Evolutionary conservation across 2,329 filamentous ascomycete genomes (phyloP).

Genomic region (Colletotrichum nymphaeae): DNA sequence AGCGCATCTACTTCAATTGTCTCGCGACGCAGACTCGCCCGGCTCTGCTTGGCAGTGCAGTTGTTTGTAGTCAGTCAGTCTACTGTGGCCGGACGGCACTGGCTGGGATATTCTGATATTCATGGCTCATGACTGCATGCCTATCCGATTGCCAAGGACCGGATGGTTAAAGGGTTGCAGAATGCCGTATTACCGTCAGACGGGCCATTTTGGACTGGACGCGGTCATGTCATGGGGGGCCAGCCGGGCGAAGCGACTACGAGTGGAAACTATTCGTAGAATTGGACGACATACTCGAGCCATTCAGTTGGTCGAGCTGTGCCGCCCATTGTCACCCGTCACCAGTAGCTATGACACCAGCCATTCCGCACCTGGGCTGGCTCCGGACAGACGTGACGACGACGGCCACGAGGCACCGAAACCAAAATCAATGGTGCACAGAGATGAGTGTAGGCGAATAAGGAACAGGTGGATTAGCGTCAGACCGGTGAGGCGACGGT

Average conservation of each 20-base stretch:
- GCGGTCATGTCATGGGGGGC: not conserved
- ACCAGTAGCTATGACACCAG: conserved; percentile 3
- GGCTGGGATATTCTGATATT: not conserved
- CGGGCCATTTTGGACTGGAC: not conserved
- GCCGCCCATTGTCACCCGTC: conserved; percentile 27
- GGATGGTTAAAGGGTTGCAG: not conserved
- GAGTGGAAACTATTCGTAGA: not conserved
- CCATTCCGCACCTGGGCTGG: conserved; percentile 25
- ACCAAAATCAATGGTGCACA: not conserved
- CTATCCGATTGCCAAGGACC: not conserved
- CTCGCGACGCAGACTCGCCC: not conserved
- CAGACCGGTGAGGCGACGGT: not conserved
- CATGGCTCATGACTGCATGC: not conserved
- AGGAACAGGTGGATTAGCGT: not conserved
- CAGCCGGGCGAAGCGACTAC: not conserved
- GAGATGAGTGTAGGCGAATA: not conserved
- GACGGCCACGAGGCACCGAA: conserved; percentile 1
- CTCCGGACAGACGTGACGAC: not conserved
- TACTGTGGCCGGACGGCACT: not conserved
- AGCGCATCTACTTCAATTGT: not conserved
- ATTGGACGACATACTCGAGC: conserved; percentile 13
- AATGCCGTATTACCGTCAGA: conserved; percentile 8
- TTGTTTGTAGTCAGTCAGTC: not conserved
- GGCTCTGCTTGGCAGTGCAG: not conserved
- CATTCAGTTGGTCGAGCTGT: not conserved